Evolutionary conservation across 106 monocot species (phyloP).

Genomic region (Triglochin maritima): DNA sequence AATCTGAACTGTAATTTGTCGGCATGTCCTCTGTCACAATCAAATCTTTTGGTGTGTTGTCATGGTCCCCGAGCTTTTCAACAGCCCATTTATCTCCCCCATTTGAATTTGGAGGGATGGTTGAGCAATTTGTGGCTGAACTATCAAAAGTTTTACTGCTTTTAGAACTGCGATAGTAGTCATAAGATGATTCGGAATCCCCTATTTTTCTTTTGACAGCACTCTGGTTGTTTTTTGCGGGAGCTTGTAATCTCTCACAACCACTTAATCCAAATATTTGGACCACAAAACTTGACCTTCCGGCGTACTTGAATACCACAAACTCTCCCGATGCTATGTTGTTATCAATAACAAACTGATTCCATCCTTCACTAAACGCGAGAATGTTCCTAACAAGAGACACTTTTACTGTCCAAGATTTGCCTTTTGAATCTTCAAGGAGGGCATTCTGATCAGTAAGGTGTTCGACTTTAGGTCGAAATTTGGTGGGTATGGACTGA

Average conservation of each 20-base stretch:
- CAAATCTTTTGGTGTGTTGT: no score
- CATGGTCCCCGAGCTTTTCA: no score
- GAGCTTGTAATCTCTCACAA: slow-evolving; percentile 11
- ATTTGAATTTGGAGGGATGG: no score
- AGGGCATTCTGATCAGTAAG: not conserved
- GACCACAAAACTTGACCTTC: slow-evolving; percentile 3
- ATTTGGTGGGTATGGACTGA: slow-evolving; percentile 11
- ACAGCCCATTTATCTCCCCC: no score
- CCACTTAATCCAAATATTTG: slow-evolving; percentile 10
- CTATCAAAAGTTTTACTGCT: not conserved
- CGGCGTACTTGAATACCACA: slow-evolving; percentile 4
- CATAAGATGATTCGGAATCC: not conserved
- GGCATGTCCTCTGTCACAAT: no score
- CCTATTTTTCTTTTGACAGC: not conserved
- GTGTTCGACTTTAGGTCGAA: not conserved
- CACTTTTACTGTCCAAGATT: slow-evolving; percentile 7
- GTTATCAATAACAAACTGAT: slow-evolving; percentile 3
- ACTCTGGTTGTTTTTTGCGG: not conserved
- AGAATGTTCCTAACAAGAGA: not conserved
- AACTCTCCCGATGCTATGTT: slow-evolving; percentile 9
- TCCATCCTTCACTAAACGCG: slow-evolving; percentile 12
- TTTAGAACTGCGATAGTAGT: not conserved
- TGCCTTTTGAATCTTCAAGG: slow-evolving; percentile 14
- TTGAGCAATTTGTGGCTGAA: no score
- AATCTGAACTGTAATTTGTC: no score